phyloP scores from a whole-genome alignment of 345 rosid genomes.

The Laguncularia racemosa region DNA sequence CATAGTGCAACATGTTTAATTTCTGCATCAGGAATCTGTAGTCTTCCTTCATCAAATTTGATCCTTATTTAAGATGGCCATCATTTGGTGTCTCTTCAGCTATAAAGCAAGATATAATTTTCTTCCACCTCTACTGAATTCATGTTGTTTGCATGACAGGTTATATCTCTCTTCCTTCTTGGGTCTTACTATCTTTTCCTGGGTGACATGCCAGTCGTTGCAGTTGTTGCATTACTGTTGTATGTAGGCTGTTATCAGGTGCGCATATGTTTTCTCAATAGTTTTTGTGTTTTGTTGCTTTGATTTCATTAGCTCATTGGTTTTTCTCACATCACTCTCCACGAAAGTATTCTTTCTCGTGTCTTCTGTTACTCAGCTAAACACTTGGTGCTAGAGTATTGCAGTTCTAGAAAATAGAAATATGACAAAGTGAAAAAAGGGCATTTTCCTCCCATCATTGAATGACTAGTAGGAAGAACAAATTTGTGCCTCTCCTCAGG shows the following conservation, averaged over 20 bases:
- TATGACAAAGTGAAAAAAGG: no score
- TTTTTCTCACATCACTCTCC: neutral
- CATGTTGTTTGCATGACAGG: conserved; percentile 30
- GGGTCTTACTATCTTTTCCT: conserved; percentile 87
- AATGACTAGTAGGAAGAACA: no score
- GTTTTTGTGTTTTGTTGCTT: neutral
- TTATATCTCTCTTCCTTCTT: conserved; percentile 68
- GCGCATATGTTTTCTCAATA: neutral
- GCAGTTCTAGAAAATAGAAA: no score
- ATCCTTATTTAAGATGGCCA: neutral
- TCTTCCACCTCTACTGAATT: no score
- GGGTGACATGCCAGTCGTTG: conserved; percentile 50
- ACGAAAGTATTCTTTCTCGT: no score
- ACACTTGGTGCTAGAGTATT: no score
- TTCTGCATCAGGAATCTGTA: conserved; percentile 4
- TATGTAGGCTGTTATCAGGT: conserved; percentile 99
- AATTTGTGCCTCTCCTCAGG: no score
- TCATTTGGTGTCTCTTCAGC: neutral
- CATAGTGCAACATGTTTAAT: conserved; percentile 8
- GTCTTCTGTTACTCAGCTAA: no score
- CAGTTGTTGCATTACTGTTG: conserved; percentile 73
- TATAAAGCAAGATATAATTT: neutral
- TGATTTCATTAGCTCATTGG: neutral
- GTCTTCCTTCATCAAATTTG: neutral
- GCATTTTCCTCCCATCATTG: no score